Conservation (phyloP, 2,329 filamentous ascomycete species). For the Beauveria varroae region DNA sequence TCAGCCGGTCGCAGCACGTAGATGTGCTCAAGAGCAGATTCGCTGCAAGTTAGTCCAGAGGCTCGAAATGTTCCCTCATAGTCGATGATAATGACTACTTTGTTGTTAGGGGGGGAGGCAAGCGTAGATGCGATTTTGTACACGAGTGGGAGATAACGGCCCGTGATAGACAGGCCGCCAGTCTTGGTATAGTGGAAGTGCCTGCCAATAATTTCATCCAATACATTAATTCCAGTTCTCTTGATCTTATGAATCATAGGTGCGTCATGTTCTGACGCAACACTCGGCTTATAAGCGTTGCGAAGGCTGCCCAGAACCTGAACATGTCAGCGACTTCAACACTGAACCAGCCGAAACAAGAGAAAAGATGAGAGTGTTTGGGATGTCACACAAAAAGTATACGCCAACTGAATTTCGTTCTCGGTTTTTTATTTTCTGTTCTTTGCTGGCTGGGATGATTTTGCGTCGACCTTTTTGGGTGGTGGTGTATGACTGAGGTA, state of each 20-base stretch:
- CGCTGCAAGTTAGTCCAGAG: constrained; percentile 32
- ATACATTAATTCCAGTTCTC: constrained; percentile 32
- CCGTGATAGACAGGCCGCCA: constrained; percentile 41
- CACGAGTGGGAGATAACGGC: constrained; percentile 46
- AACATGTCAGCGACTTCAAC: not conserved
- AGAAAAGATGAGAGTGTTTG: not conserved
- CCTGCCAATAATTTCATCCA: constrained; percentile 38
- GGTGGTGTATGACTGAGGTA: not conserved
- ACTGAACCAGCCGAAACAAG: not conserved
- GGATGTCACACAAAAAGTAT: too few relatives aligned
- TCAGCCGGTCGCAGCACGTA: constrained; percentile 39
- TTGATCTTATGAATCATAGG: constrained; percentile 17
- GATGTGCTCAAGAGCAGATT: constrained; percentile 39
- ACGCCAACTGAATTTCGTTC: too few relatives aligned
- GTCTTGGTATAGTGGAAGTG: constrained; percentile 43
- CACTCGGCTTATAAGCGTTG: not conserved
- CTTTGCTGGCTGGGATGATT: not conserved
- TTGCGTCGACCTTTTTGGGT: not conserved
- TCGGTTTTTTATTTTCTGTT: not conserved
- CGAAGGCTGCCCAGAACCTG: not conserved
- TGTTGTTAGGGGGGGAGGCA: constrained; percentile 37
- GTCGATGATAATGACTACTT: constrained; percentile 48
- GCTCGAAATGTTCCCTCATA: constrained; percentile 48
- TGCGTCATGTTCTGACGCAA: not conserved
- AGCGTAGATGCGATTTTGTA: constrained; percentile 48